Base-by-base conservation (phyloP, 2,329 filamentous ascomycete species). In the Ophiostoma perfectum region DNA sequence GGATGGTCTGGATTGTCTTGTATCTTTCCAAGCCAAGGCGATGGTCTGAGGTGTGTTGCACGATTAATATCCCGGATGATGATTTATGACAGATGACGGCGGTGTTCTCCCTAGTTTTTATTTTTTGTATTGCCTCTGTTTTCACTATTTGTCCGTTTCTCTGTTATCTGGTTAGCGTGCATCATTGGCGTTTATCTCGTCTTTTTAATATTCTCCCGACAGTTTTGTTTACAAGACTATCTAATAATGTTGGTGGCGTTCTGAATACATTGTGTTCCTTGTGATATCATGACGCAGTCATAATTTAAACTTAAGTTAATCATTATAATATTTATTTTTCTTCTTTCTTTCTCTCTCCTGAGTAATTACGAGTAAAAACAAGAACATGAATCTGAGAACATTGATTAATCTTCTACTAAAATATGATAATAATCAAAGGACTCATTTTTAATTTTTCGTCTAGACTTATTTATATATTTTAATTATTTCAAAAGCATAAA, bases 31-130 rank as follows among this genome's bases (percentile, higher is more conserved):
- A n/a, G n/a, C n/a, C 16, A 36, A 62, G 36, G 36, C 12, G 49
- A 55, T n/a, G 27, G 49, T 55, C 27, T 55, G 18, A 55, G 49
- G 9, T 11, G 49, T 27, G n/a, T 27, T 16, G 58, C 36, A 41
- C 38, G n/a, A 63, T 44, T 18, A 60, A 60, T 60, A 60, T 27
- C 60, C 60, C 60, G 60, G 60, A 27, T 63, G 39, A 63, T 63
- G 60, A 63, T 18, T 63, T 41, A 63, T 63, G 60, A 63, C 60
- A 39, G 60, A 63, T 42, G 60, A 42, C 16, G 60, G 38, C 39
- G 39, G 38, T 63, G 60, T 63, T 42, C 41, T 62, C n/a, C 2
- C 14, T 62, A 39, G 2, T 16, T 16, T n/a, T 36, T 62, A n/a
- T 41, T 62, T 62, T 3, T 42, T n/a, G 38, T 62, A n/a, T 62